Evolutionary conservation across 495 filamentous ascomycete genomes (phyloP), one percentile per base, ranked within the genome.

Genomic region (Aspergillus baeticus): DNA sequence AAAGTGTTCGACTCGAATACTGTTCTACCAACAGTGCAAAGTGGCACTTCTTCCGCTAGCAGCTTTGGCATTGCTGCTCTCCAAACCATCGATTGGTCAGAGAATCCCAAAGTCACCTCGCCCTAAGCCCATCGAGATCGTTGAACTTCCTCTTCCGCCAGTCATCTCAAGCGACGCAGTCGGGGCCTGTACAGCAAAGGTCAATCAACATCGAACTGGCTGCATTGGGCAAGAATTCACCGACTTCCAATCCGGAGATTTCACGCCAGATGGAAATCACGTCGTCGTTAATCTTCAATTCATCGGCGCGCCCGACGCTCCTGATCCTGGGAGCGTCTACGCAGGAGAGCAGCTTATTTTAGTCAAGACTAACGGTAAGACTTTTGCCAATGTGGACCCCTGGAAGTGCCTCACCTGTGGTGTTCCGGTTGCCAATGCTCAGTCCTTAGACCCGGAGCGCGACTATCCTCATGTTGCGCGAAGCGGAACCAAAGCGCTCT

Each of bases 351-450:
- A 65, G 15, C 20, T 65, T n/a, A 54, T 62, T 33, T 36, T 65
- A 1, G 48, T 65, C 29, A 61, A 59, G 43, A 39, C 58, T 1
- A 53, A 65, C 38, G 56, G 54, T 1, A 59, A 55, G 5, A 48
- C 37, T 1, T 65, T 65, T 14, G 14, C 58, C 7, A 65, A 53
- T 17, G 63, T 59, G 0, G 63, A 65, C 20, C 52, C 56, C 0
- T 65, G 63, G 63, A 65, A 65, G 22, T 65, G 63, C 37, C 13
- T 65, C 7, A 65, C 51, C 48, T 66, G 64, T 34, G 64, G 60
- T 20, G 58, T 66, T 1, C 53, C 58, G 0, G 35, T 22, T 4
- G 21, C 36, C 37, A 59, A 63, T 38, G 38, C 58, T 17, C 36
- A 59, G 26, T 41, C 33, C 15, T 22, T 62, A 2, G 21, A 51